Evolutionary conservation across 1,284 basidiomycete genomes (phyloP), one percentile per base, ranked within the genome.

Genomic region (Apiotrichum domesticum): DNA sequence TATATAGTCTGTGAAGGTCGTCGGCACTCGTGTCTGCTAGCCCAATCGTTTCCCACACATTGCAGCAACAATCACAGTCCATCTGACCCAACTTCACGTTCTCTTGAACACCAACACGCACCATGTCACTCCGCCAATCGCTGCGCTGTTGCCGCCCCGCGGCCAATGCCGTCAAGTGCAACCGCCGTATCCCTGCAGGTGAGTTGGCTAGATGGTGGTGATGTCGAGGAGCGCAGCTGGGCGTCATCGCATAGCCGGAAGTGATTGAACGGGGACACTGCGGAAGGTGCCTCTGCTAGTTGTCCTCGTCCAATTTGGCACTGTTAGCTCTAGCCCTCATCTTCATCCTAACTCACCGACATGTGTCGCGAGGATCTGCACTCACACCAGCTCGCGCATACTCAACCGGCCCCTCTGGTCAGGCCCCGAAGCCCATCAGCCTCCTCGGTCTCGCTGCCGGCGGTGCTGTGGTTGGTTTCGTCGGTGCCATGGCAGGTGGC

Each of bases 401-500:
- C 52, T 37, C 54, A 3, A 50, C 52, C 11, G 52, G 46, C 35
- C 37, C 48, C 15, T 29, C 29, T 29, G 29, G 29, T 29, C 29
- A 29, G 29, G 35, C 55, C 10, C 34, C 45, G 32, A 51, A 34
- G 33, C 35, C 44, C 34, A 29, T 8, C 46, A 43, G 34, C 41
- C 35, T 56, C 15, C 34, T 42, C 35, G 39, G 43, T 5, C 51
- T 57, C 7, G 56, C 56, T 7, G 42, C 43, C 13, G 50, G 41
- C 29, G 57, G 57, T 8, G 57, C 53, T 14, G 57, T 51, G 10
- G 46, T 43, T 14, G 61, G 57, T 34, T 58, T 62, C 43, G 46
- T 47, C 43, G 41, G 37, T 10, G 46, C 57, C 11, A 44, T 62
- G 6, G 35, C 52, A 11, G 42, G 34, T 39, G 54, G 51, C 50